Conservation (phyloP, 371 early-diverging fungal species). For the Saksenaea oblongispora region DNA sequence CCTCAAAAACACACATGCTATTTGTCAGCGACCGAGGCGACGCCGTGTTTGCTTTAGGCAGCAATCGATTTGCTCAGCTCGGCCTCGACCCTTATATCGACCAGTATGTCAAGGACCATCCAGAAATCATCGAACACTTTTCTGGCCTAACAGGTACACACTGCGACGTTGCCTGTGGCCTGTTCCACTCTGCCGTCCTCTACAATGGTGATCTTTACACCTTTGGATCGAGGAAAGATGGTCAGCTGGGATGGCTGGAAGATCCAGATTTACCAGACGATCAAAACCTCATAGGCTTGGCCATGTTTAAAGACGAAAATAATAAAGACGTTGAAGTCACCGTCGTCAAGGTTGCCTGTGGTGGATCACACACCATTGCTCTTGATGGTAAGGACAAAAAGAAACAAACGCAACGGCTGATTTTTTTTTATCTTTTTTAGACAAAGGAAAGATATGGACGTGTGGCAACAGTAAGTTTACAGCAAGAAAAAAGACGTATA, state of each 20-base stretch:
- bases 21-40: conserved; percentile 14
- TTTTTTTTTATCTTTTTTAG: conserved; percentile 12
- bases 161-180: conserved; percentile 24
- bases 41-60: conserved; percentile 38
- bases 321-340: conserved; percentile 19
- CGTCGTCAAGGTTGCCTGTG: conserved; percentile 35
- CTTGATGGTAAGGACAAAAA: conserved; percentile 34
- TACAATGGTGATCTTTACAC: conserved; percentile 40
- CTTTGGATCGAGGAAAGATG: conserved; percentile 41
- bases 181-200: conserved; percentile 42
- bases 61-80: conserved; percentile 42
- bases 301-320: conserved; percentile 21
- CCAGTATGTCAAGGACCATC: conserved; percentile 8
- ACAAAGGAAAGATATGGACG: conserved; percentile 34
- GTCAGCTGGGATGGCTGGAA: conserved; percentile 33
- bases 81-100: conserved; percentile 22
- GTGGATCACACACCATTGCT: conserved; percentile 38
- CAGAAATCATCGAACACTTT: conserved; percentile 31
- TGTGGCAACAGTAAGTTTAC: conserved; percentile 38
- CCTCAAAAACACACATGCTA: conserved; percentile 31
- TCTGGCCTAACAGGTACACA: conserved; percentile 18
- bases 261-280: conserved; percentile 7
- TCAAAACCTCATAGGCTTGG: conserved; percentile 18
- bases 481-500: neutral
- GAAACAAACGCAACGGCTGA: neutral